A percentile compares a stretch with the other conserved stretches of the same genome.
Evolutionary conservation across 768 basidiomycete species (phyloP).

Genomic region (Calocybe gangraenosa): DNA sequence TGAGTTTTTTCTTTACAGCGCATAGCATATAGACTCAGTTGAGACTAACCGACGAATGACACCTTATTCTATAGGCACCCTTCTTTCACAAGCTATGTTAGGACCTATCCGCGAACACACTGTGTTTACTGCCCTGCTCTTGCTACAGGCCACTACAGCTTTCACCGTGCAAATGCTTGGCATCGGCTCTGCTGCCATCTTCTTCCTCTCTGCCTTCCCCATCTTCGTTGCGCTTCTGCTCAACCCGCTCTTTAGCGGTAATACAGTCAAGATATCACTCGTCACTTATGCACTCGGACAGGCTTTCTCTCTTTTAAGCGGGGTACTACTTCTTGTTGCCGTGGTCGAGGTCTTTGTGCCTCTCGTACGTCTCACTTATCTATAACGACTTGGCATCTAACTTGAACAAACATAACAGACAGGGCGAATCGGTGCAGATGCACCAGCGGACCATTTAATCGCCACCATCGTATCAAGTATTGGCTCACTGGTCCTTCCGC

Average conservation of each 20-base stretch:
- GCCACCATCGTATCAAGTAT: constrained; percentile 67
- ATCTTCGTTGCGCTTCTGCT: constrained; percentile 53
- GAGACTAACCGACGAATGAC: no score
- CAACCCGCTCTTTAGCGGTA: constrained; percentile 35
- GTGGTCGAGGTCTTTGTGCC: constrained; percentile 90
- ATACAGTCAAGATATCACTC: constrained; percentile 41
- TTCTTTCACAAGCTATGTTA: constrained; percentile 58
- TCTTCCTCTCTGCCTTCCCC: constrained; percentile 59
- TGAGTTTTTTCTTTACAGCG: constrained; percentile 25
- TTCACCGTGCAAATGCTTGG: constrained; percentile 57
- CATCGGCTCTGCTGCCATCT: constrained; percentile 74
- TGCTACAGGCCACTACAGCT: constrained; percentile 56
- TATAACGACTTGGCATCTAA: neutral
- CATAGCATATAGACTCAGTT: neutral
- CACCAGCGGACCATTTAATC: constrained; percentile 86
- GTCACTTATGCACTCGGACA: constrained; percentile 63
- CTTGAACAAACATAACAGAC: constrained; percentile 42
- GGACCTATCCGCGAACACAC: constrained; percentile 55
- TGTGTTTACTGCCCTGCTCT: constrained; percentile 53
- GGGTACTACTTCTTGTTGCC: constrained; percentile 52
- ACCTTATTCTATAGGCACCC: constrained; percentile 40
- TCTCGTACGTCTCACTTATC: constrained; percentile 42
- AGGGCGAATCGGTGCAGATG: constrained; percentile 77
- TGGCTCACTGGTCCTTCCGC: constrained; percentile 54
- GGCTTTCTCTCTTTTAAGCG: constrained; percentile 49